A percentile compares a stretch with the other conserved stretches of the same genome.
phyloP scores from a whole-genome alignment of 176 grass and related monocot species.

The Carex scoparia region DNA sequence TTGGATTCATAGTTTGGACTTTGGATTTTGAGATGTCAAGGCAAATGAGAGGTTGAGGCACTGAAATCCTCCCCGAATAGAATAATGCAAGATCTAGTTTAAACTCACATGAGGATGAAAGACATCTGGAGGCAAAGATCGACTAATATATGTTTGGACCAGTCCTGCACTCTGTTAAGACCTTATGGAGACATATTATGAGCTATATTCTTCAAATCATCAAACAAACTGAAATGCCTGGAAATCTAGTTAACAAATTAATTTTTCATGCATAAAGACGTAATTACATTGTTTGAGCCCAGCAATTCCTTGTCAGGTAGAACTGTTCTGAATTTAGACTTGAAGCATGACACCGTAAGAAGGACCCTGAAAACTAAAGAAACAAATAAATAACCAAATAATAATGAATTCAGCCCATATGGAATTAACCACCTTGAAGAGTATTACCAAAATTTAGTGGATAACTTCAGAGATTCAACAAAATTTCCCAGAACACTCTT shows the following conservation, averaged over 20 bases:
- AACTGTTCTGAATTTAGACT: slow-evolving; percentile 55
- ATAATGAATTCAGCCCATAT: slow-evolving; percentile 9
- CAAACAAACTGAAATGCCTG: slow-evolving; percentile 20
- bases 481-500: slow-evolving; percentile 47
- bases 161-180: slow-evolving; percentile 75
- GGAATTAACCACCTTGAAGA: slow-evolving; percentile 20
- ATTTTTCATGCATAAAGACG: slow-evolving; percentile 18
- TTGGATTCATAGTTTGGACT: background rate
- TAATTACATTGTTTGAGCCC: slow-evolving; percentile 81
- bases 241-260: slow-evolving; percentile 21
- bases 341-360: slow-evolving; percentile 77
- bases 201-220: slow-evolving; percentile 13
- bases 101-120: slow-evolving; percentile 56
- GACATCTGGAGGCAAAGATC: slow-evolving; percentile 46
- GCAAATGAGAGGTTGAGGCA: background rate
- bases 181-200: slow-evolving; percentile 43
- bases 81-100: background rate
- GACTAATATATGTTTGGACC: slow-evolving; percentile 59
- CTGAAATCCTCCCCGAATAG: background rate
- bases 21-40: background rate
- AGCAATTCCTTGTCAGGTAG: slow-evolving; percentile 65
- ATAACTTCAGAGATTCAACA: slow-evolving; percentile 57
- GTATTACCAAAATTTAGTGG: slow-evolving; percentile 79
- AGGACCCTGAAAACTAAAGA: slow-evolving; percentile 51
- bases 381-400: slow-evolving; percentile 18